These are phyloP conservation scores for Penicillium riverlandense DNA, from an alignment of 495 filamentous ascomycete genomes.

Conservation along the genomic window DNA sequence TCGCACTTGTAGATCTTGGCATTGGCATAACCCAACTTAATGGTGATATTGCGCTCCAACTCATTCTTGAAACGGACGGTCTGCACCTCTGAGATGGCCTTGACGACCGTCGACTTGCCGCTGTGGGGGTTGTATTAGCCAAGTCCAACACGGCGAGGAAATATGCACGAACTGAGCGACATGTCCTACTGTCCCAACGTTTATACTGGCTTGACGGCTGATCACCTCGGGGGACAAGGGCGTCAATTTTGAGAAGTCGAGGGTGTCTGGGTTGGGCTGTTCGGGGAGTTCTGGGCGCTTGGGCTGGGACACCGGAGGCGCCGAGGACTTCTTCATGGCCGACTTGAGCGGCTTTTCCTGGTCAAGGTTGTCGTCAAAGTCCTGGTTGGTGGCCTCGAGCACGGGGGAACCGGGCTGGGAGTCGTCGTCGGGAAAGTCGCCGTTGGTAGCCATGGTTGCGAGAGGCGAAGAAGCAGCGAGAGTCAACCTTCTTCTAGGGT, in stretches of 20 bases:
- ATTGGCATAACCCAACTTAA: slow-evolving; percentile 99
- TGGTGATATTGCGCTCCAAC: slow-evolving; percentile 96
- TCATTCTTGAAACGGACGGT: slow-evolving; percentile 99
- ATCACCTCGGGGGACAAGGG: slow-evolving; percentile 96
- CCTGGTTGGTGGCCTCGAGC: slow-evolving; percentile 44
- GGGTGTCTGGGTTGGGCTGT: slow-evolving; percentile 80
- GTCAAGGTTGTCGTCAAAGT: slow-evolving; percentile 46
- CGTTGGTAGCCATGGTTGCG: slow-evolving; percentile 57
- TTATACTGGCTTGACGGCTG: slow-evolving; percentile 93
- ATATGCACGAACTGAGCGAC: slow-evolving; percentile 60
- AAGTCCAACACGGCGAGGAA: not conserved
- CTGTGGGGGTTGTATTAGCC: slow-evolving; percentile 1
- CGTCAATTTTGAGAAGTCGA: slow-evolving; percentile 70
- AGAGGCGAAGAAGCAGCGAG: slow-evolving; percentile 7
- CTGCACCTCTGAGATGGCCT: slow-evolving; percentile 97
- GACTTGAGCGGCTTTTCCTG: slow-evolving; percentile 53
- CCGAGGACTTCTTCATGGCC: slow-evolving; percentile 55
- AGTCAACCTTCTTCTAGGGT: too few species aligned
- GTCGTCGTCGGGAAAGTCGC: slow-evolving; percentile 56
- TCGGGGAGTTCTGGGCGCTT: slow-evolving; percentile 64
- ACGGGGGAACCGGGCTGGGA: slow-evolving; percentile 53
- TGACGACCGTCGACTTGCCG: slow-evolving; percentile 92
- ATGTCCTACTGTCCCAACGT: slow-evolving; percentile 95
- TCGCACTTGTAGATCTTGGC: slow-evolving; percentile 99
- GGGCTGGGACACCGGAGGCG: slow-evolving; percentile 35